Base-by-base conservation (phyloP, 148 eudicot species). In the Agrostemma githago region DNA sequence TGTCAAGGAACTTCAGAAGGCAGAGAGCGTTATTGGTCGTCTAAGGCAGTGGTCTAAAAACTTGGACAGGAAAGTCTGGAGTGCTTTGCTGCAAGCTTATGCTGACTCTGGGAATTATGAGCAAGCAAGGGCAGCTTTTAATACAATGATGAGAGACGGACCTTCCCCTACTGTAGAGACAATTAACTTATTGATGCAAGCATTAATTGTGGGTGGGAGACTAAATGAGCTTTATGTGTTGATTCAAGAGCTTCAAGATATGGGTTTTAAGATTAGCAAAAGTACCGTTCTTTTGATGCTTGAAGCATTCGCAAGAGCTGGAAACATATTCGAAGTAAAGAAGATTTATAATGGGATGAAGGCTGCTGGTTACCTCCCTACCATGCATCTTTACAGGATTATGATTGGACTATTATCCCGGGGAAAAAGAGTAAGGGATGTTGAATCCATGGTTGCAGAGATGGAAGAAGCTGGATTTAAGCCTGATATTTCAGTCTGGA, bases 81-180 rank as follows among this genome's bases (percentile, higher is more conserved):
- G 88, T 84, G 84, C 94, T 9, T 78, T 96, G 66, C 75, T 96
- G 68, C 84, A 88, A 77, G 92, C 90, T 71, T 96, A 96, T 85
- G 91, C 94, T 73, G 74, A 82, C 71, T 80, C 68, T 67, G 99
- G 99, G 78, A 79, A 70, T 79, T 96, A 96, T 80, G 99, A 96
- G 84, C 86, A 92, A 82, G 97, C 96, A 76, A 90, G 99, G 84
- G 99, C 99, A 83, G 97, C 94, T 81, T 96, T 96, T 72, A 86
- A 81, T 84, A 96, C 96, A 71, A 92, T 96, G 99, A 92, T 89
- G 99, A 96, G 83, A 83, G 97, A 92, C 21, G 99, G 99, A 67
- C 99, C 97, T 76, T 82, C 89, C 20, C 99, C 97, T 67, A 96
- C 88, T 26, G 88, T 88, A 60, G 99, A 89, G 17, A 86, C 94